Evolutionary conservation across 805 yeast species (phyloP).

Genomic region (Schizosaccharomyces osmophilus): DNA sequence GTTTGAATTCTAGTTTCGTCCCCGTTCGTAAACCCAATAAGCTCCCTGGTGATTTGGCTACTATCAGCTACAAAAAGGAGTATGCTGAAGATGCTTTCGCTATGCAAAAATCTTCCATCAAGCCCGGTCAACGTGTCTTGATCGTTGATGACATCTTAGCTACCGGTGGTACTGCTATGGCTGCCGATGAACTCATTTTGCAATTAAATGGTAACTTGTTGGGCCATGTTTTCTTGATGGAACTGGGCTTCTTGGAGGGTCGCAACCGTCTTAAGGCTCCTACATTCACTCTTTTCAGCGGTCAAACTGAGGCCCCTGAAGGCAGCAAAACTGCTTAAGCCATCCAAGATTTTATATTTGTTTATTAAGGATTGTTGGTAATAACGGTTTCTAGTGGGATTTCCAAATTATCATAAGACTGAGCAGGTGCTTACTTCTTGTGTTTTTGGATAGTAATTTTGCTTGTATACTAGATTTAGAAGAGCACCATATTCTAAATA

Average conservation of each 20-base stretch:
- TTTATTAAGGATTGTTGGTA: too few relatives aligned
- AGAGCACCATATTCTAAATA: too few relatives aligned
- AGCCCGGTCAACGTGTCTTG: slow-evolving; percentile 55
- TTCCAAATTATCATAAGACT: too few relatives aligned
- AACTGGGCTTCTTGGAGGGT: slow-evolving; percentile 83
- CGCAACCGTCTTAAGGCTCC: slow-evolving; percentile 68
- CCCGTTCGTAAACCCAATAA: slow-evolving; percentile 93
- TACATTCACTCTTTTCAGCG: slow-evolving; percentile 55
- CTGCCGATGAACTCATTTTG: slow-evolving; percentile 67
- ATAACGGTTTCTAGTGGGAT: too few relatives aligned
- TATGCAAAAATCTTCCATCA: slow-evolving; percentile 61
- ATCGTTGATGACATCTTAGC: slow-evolving; percentile 93
- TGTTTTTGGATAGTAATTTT: too few relatives aligned
- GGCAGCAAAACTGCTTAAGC: not conserved
- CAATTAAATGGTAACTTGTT: slow-evolving; percentile 44
- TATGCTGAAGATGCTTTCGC: slow-evolving; percentile 78
- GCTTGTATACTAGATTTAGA: too few relatives aligned
- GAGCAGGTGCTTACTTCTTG: too few relatives aligned
- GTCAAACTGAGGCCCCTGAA: slow-evolving; percentile 6
- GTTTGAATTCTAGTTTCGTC: slow-evolving; percentile 68
- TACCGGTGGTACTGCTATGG: slow-evolving; percentile 81
- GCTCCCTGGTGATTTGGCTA: slow-evolving; percentile 61
- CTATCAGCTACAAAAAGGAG: slow-evolving; percentile 64
- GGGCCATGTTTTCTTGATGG: slow-evolving; percentile 77
- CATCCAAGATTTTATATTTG: not conserved